Evolutionary conservation across 371 early-diverging fungal genomes (phyloP).

Genomic region (Mortierella sp.): DNA sequence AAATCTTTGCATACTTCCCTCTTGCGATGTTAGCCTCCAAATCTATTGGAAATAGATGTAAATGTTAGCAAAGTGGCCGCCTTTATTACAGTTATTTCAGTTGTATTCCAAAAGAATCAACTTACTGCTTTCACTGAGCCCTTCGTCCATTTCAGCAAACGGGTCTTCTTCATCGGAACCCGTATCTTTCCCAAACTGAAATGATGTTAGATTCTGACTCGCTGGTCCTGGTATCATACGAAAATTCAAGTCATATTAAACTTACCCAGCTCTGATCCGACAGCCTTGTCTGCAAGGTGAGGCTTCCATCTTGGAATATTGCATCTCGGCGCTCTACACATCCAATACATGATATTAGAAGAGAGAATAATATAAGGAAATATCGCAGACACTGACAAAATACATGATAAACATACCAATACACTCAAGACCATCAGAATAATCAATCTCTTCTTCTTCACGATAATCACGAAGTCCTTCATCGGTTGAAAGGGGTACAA

Average conservation of each 20-base stretch:
- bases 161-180: conserved; percentile 65
- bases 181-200: conserved; percentile 55
- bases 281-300: conserved; percentile 37
- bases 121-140: conserved; percentile 59
- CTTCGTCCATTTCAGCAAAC: conserved; percentile 63
- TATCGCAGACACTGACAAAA: neutral
- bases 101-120: neutral
- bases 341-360: neutral
- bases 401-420: conserved; percentile 11
- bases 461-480: conserved; percentile 55
- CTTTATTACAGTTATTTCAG: neutral
- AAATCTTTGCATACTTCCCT: conserved; percentile 59
- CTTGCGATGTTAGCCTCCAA: conserved; percentile 60
- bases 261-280: conserved; percentile 57
- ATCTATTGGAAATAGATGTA: conserved; percentile 31
- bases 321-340: conserved; percentile 18
- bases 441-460: conserved; percentile 56
- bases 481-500: conserved; percentile 12
- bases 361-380: neutral
- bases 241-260: neutral
- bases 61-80: neutral
- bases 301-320: conserved; percentile 41
- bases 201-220: neutral
- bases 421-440: conserved; percentile 48
- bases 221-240: neutral